These are phyloP conservation scores for Macrolepiota dolichaula DNA, from an alignment of 768 basidiomycete species.

Conservation along the genomic window DNA sequence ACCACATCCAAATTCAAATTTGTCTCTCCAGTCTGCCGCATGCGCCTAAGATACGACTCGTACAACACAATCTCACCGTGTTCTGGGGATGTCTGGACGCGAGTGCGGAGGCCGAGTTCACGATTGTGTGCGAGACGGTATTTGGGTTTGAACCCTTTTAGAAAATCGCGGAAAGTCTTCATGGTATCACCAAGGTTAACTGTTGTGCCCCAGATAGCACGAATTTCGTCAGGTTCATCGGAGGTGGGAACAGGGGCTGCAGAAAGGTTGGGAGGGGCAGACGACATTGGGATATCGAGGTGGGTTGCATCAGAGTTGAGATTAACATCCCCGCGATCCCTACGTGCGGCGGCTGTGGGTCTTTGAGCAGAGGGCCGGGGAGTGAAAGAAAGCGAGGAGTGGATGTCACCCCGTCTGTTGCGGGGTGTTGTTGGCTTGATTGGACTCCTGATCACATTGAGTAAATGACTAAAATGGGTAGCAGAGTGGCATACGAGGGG, in stretches of 20 bases:
- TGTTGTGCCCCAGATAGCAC: conserved; percentile 97
- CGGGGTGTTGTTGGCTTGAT: conserved; percentile 53
- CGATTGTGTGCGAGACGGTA: conserved; percentile 76
- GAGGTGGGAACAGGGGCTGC: conserved; percentile 52
- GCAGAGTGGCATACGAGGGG: conserved; percentile 50
- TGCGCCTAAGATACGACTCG: conserved; percentile 74
- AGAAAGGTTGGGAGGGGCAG: conserved; percentile 50
- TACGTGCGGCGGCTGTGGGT: conserved; percentile 25
- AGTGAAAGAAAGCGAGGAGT: conserved; percentile 69
- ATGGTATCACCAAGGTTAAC: conserved; percentile 91
- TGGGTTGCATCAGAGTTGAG: conserved; percentile 57
- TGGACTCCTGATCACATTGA: conserved; percentile 42
- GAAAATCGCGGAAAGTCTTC: conserved; percentile 84
- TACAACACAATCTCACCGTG: conserved; percentile 72
- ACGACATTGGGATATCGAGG: conserved; percentile 56
- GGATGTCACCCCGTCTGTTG: conserved; percentile 86
- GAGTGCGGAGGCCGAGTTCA: conserved; percentile 50
- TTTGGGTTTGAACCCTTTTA: conserved; percentile 91
- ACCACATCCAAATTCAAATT: conserved; percentile 88
- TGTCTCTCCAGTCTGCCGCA: conserved; percentile 90
- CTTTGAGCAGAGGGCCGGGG: conserved; percentile 41
- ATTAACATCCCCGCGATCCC: conserved; percentile 34
- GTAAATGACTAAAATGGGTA: not conserved
- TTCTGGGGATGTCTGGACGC: conserved; percentile 52
- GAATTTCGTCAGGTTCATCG: conserved; percentile 79